Evolutionary conservation across 345 rosid genomes (phyloP).

Genomic region (Eucalyptus sp.): DNA sequence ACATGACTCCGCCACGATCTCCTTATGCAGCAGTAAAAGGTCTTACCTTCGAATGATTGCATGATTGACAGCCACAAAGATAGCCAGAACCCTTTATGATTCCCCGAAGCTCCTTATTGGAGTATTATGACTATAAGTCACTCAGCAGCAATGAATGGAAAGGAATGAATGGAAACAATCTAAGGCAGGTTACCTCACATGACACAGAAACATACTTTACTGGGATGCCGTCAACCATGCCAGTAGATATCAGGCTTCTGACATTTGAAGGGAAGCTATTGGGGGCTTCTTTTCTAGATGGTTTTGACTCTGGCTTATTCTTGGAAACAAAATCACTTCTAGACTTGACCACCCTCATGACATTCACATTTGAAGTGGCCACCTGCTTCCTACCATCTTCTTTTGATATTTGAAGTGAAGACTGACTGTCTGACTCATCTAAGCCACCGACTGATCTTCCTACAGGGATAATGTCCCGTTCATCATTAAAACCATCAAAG

Average conservation of each 20-base stretch:
- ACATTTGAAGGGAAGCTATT: slow-evolving; percentile 93
- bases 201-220: slow-evolving; percentile 74
- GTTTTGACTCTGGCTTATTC: slow-evolving; percentile 44
- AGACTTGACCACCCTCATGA: slow-evolving; percentile 19
- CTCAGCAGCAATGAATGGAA: background rate
- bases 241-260: slow-evolving; percentile 84
- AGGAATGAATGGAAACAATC: background rate
- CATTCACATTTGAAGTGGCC: slow-evolving; percentile 15
- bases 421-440: slow-evolving; percentile 26
- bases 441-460: slow-evolving; percentile 27
- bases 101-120: slow-evolving; percentile 65
- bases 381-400: slow-evolving; percentile 23
- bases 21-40: background rate
- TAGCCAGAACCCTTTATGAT: slow-evolving; percentile 83
- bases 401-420: slow-evolving; percentile 29
- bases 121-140: slow-evolving; percentile 9
- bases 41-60: slow-evolving; percentile 69
- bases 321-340: slow-evolving; percentile 35
- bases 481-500: slow-evolving; percentile 48
- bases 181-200: slow-evolving; percentile 49
- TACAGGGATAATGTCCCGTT: slow-evolving; percentile 28
- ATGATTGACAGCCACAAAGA: slow-evolving; percentile 80
- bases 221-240: slow-evolving; percentile 88
- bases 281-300: slow-evolving; percentile 65
- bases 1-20: background rate